A percentile compares a stretch with the other conserved stretches of the same genome.
Conservation (phyloP, 106 monocot genomes). For the Acorus calamus region DNA sequence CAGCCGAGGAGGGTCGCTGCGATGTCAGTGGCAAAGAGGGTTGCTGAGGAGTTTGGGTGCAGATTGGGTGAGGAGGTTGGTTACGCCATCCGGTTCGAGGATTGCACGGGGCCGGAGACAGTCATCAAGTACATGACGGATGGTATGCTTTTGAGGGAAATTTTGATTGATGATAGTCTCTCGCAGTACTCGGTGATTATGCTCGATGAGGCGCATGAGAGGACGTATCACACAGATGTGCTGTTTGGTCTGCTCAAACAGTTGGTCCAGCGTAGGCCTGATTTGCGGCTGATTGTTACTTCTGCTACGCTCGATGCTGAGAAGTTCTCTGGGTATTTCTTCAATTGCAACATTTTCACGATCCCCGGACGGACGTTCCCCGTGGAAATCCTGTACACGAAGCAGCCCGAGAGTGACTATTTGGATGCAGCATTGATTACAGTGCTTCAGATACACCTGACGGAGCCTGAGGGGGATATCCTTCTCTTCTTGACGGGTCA, state of each 20-base stretch:
- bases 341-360: constrained; percentile 86
- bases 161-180: constrained; percentile 80
- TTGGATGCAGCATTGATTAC: constrained; percentile 90
- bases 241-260: constrained; percentile 87
- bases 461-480: constrained; percentile 91
- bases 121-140: constrained; percentile 98
- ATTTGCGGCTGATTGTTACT: constrained; percentile 79
- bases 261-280: constrained; percentile 63
- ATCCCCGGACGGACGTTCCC: constrained; percentile 95
- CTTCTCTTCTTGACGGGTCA: constrained; percentile 94
- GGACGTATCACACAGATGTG: constrained; percentile 87
- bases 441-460: constrained; percentile 86
- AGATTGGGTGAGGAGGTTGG: constrained; percentile 89
- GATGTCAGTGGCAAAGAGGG: constrained; percentile 95
- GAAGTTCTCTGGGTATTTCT: constrained; percentile 95
- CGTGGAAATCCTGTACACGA: constrained; percentile 87
- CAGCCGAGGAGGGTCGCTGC: constrained; percentile 94
- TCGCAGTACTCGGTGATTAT: constrained; percentile 95
- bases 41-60: constrained; percentile 97
- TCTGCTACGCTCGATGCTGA: constrained; percentile 94
- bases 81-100: constrained; percentile 95
- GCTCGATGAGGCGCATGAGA: constrained; percentile 98
- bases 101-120: constrained; percentile 89
- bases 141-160: constrained; percentile 90
- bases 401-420: constrained; percentile 89